These are phyloP conservation scores for Withania somnifera DNA, from an alignment of 305 asterid genomes.

Conservation along the genomic window DNA sequence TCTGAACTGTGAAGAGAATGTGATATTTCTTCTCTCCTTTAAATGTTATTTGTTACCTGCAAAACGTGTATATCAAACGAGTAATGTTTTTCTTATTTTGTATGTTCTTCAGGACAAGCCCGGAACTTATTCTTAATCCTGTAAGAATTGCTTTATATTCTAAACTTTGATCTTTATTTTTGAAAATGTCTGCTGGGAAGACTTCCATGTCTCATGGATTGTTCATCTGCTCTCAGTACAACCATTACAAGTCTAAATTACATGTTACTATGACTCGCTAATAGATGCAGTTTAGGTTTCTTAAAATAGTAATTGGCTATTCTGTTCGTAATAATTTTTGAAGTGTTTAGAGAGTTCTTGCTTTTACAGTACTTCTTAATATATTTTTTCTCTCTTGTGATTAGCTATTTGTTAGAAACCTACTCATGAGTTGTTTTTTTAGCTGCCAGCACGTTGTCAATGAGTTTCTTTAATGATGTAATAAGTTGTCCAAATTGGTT, in stretches of 20 bases:
- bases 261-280: neutral
- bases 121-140: constrained; percentile 88
- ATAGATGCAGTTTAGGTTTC: neutral
- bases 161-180: neutral
- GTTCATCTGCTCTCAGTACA: neutral
- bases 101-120: constrained; percentile 80
- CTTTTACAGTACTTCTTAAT: neutral
- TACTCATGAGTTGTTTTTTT: neutral
- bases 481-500: neutral
- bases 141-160: constrained; percentile 40
- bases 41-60: neutral
- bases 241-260: neutral
- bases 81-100: neutral
- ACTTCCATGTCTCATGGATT: neutral
- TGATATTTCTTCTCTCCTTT: neutral
- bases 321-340: neutral
- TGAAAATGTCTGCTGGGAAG: neutral
- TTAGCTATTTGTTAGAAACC: neutral
- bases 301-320: neutral
- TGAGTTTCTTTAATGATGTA: neutral
- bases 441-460: neutral
- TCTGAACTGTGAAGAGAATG: neutral
- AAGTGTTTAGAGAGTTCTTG: neutral
- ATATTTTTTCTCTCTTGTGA: neutral
- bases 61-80: neutral